These are phyloP conservation scores for Epichloe baconii DNA, from an alignment of 2,329 filamentous ascomycete species.

Conservation along the genomic window DNA sequence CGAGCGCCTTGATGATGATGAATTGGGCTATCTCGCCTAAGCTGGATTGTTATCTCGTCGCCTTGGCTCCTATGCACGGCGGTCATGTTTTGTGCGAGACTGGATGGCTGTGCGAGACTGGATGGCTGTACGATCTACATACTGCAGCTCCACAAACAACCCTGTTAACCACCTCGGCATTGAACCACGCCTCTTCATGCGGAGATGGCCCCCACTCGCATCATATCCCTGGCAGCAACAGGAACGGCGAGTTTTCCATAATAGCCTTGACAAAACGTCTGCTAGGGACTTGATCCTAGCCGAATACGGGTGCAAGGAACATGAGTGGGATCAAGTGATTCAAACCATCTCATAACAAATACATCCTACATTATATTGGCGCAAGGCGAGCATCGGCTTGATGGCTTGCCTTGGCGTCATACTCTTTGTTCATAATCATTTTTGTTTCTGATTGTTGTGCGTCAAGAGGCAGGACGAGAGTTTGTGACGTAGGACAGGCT, in stretches of 20 bases:
- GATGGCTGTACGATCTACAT: too few species aligned
- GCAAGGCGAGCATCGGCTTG: background rate
- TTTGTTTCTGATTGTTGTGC: background rate
- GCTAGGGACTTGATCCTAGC: background rate
- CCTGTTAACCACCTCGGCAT: too few species aligned
- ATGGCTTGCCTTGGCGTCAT: background rate
- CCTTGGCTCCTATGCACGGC: background rate
- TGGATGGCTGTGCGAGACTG: too few species aligned
- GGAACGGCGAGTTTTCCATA: background rate
- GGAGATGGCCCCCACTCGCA: background rate
- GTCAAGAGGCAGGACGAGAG: background rate
- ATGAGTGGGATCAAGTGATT: background rate
- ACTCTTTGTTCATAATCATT: background rate
- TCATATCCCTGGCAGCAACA: background rate
- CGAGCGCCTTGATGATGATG: slow-evolving; percentile 86
- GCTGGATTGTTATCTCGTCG: background rate
- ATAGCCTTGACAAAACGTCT: background rate
- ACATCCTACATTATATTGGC: background rate
- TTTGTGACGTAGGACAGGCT: background rate
- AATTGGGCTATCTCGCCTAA: slow-evolving; percentile 83
- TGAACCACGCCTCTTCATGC: background rate
- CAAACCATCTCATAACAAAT: background rate
- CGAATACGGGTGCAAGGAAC: background rate
- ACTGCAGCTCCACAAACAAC: too few species aligned
- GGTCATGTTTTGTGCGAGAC: too few species aligned